Evolutionary conservation across 441 rosid species (phyloP), one percentile per base, ranked within the genome.

Genomic region (Kokia cookei): DNA sequence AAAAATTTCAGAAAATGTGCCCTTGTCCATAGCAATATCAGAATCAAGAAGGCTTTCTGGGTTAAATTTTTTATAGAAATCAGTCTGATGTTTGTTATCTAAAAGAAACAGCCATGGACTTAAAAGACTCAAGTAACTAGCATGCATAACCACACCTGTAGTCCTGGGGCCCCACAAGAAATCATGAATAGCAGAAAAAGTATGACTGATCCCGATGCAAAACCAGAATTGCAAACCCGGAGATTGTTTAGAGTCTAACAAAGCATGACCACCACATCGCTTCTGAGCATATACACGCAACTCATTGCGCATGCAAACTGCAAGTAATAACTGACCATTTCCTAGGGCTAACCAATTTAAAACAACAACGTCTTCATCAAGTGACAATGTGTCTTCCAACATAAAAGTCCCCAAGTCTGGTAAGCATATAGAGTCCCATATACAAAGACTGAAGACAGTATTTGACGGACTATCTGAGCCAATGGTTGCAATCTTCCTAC

Each of bases 111-210:
- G 76, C 92, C 88, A 87, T 73, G 82, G 90, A 82, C 94, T 82
- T 77, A 85, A 83, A 75, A 86, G 73, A 79, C 90, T 86, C 76
- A 93, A 73, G 81, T 86, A 88, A 81, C 76, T 81, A 72, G 83
- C 84, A 84, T 93, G 98, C 74, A 90, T 79, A 72, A 92, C 76
- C 66, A 87, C 82, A 75, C 80, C 85, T 73, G 85, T 82, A 55
- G 84, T 87, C 81, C 83, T 84, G 66, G 87, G 86, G 40, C 94
- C 94, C 97, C 96, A 92, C 76, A 89, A 72, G 65, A 92, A 84
- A 87, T 84, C 86, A 85, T 65, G 54, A 62, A 88, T 82, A 74
- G 84, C 84, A 81, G 94, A 76, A 54, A 72, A 79, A 71, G 87
- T 81, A 75, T 57, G 84, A 73, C 87, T 77, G 81, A 87, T 84